Percentiles rank a stretch among this genome's conserved stretches.
phyloP scores from a whole-genome alignment of 208 protist genomes.

The Wallacemonas sp. region DNA sequence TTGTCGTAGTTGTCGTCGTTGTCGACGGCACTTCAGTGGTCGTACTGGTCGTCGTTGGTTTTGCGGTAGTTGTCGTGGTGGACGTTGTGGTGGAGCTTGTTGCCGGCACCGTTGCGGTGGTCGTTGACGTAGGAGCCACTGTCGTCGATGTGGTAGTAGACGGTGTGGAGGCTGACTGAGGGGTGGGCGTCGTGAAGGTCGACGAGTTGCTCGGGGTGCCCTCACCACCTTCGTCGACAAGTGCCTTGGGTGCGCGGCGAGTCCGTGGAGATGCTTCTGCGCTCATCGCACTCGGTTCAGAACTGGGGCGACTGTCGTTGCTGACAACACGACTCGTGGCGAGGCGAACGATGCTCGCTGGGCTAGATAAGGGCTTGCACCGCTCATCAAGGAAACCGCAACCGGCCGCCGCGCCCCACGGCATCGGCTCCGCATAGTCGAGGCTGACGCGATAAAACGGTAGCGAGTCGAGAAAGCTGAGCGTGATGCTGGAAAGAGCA shows the following conservation, averaged over 20 bases:
- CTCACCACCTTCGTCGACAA: not conserved
- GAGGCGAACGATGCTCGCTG: not conserved
- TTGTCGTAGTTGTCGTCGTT: not conserved
- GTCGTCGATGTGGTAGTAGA: not conserved
- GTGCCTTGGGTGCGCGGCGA: too few species aligned
- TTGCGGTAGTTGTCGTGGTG: not conserved
- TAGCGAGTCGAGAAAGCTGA: conserved; percentile 60
- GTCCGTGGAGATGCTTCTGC: too few species aligned
- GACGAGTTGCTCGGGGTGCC: not conserved
- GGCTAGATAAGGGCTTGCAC: not conserved
- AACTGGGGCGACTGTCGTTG: too few species aligned
- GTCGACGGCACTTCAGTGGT: too few species aligned
- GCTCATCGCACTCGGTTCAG: too few species aligned
- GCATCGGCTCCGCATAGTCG: conserved; percentile 16
- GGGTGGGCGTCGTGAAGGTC: not conserved
- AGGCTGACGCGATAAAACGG: conserved; percentile 61
- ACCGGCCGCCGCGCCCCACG: conserved; percentile 21
- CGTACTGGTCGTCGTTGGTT: not conserved
- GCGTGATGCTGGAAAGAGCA: conserved; percentile 52
- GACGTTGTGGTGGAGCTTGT: not conserved
- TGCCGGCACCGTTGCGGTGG: not conserved
- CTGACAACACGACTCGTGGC: not conserved
- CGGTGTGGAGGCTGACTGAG: not conserved
- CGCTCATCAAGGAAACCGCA: not conserved
- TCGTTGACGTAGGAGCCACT: not conserved